Evolutionary conservation across 495 filamentous ascomycete species (phyloP).

Genomic region (Penicillium paxilli): DNA sequence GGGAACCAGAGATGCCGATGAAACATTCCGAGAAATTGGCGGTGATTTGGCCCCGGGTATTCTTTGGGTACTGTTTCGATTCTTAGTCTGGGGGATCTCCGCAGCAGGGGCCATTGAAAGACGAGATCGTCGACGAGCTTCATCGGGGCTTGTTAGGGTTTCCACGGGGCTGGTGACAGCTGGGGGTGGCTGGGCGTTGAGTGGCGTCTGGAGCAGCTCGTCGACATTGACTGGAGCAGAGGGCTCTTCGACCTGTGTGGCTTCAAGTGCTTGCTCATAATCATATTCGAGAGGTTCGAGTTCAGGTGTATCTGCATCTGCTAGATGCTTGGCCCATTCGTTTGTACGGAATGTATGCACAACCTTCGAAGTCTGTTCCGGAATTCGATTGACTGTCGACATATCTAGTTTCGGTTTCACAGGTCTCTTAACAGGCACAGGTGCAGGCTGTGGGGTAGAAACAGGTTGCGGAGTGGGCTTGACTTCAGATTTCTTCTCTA

Average conservation of each 20-base stretch:
- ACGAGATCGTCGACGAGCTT: constrained; percentile 14
- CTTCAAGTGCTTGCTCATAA: constrained; percentile 22
- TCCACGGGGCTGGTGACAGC: constrained; percentile 28
- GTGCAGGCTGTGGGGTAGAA: not conserved
- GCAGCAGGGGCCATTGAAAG: constrained; percentile 3
- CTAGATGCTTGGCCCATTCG: constrained; percentile 93
- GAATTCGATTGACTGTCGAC: constrained; percentile 38
- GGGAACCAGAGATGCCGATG: constrained; percentile 14
- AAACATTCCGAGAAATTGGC: constrained; percentile 17
- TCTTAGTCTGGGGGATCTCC: constrained; percentile 10
- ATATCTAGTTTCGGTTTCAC: constrained; percentile 32
- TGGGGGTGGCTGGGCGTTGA: constrained; percentile 44
- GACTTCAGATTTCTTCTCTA: not conserved
- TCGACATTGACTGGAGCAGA: constrained; percentile 63
- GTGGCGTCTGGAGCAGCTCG: constrained; percentile 69
- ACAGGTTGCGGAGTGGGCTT: not conserved
- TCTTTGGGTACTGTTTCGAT: constrained; percentile 6
- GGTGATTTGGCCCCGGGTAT: constrained; percentile 1
- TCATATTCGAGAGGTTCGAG: constrained; percentile 58
- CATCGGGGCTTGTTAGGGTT: constrained; percentile 12
- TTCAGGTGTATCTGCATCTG: constrained; percentile 74
- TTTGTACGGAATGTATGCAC: constrained; percentile 86
- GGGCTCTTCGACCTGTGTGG: constrained; percentile 42
- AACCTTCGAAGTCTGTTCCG: constrained; percentile 59
- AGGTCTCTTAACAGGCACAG: constrained; percentile 10